phyloP scores from a whole-genome alignment of 352 stramenopile genomes.

The Globisporangium perplexum region DNA sequence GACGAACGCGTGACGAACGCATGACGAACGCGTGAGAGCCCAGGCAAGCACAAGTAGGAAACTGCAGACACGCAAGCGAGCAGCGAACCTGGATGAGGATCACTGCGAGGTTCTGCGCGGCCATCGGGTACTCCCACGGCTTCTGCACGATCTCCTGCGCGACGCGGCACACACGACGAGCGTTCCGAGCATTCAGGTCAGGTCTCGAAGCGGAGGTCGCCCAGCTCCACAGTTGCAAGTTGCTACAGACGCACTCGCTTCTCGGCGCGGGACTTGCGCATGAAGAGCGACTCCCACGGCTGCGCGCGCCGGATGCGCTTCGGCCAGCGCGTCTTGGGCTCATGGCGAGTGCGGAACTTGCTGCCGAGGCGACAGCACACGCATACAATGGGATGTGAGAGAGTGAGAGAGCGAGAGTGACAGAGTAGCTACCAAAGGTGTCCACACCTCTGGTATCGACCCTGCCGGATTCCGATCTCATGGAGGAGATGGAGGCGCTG shows the following conservation, averaged over 20 bases:
- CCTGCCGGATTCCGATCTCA: conserved; percentile 32
- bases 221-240: too few relatives aligned
- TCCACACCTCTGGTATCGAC: conserved; percentile 46
- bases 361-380: conserved; percentile 12
- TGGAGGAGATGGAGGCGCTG: conserved; percentile 25
- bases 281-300: conserved; percentile 74
- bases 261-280: conserved; percentile 65
- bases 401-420: not conserved
- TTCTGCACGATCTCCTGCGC: conserved; percentile 52
- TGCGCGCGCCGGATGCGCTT: conserved; percentile 22
- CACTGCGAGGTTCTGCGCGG: conserved; percentile 68
- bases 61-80: not conserved
- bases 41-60: too few relatives aligned
- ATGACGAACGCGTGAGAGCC: not conserved
- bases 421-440: not conserved
- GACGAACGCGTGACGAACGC: not conserved
- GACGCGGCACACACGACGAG: not conserved
- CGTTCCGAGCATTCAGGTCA: too few relatives aligned
- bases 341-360: conserved; percentile 46
- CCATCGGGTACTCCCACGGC: conserved; percentile 80
- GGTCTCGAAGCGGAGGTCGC: too few relatives aligned
- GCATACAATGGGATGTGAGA: not conserved
- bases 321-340: conserved; percentile 34
- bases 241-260: conserved; percentile 39
- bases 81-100: conserved; percentile 61